Base-by-base conservation (phyloP, 768 basidiomycete species). In the Lactarius quietus region DNA sequence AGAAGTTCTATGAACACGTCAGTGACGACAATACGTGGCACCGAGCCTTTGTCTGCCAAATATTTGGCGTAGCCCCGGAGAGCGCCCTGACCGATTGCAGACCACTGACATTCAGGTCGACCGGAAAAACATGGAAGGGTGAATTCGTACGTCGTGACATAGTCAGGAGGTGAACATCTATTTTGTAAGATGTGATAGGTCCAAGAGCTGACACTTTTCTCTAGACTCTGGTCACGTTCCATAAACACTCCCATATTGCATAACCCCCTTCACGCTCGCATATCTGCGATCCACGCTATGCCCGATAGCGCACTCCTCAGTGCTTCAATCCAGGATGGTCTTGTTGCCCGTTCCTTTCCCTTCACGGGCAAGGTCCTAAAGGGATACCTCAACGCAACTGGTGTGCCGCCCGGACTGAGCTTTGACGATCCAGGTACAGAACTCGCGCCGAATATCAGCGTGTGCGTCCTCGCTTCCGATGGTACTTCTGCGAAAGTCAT, bases 11-110 rank as follows among this genome's bases (percentile, higher is more conserved):
- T 72, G 77, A 81, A 67, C 90, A 92, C 81, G 77, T 92, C 80
- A 82, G 82, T 61, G 82, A 90, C 70, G 92, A 94, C 65, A 86
- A 84, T 71, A 92, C 89, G 39, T 94, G 92, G 92, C 81, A 83
- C 58, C 79, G 84, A 26, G 92, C 92, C 33, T 91, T 90, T 74
- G 77, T 86, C 66, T 83, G 79, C 59, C 86, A 87, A 73, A 86
- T 85, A 72, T 73, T 92, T 52, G 85, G 83, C 57, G 82, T 92
- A 59, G 75, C 80, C 10, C 90, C 90, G 20, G 89, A 92, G 74
- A 75, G 75, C 61, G 82, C 85, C 65, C 74, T 88, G 36, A 72
- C 80, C 38, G 68, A 72, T 28, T 64, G 76, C 48, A 77, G 74
- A 64, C 77, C 76, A 59, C 72, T 83, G 61, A 76, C 90, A 26